Conservation (phyloP, 2,329 filamentous ascomycete species). For the Phyllosticta ampelicida region DNA sequence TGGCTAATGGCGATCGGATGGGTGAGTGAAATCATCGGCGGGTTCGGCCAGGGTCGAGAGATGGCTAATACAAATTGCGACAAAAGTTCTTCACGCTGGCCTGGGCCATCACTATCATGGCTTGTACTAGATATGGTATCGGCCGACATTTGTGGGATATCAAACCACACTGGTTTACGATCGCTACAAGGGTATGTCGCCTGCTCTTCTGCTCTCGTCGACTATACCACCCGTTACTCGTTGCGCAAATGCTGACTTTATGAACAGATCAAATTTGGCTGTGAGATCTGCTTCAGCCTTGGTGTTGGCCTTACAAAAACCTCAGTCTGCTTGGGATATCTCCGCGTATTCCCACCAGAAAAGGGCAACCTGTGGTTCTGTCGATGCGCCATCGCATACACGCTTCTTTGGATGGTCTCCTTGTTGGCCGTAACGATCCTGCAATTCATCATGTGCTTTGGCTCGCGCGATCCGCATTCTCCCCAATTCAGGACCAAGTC, state of each 20-base stretch:
- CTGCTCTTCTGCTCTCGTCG: not conserved
- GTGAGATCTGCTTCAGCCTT: conserved; percentile 14
- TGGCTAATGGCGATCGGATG: conserved; percentile 19
- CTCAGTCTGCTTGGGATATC: conserved; percentile 20
- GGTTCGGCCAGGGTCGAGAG: not conserved
- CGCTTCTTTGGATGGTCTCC: conserved; percentile 13
- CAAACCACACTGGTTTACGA: not conserved
- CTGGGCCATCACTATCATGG: conserved; percentile 18
- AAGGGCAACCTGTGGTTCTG: conserved; percentile 21
- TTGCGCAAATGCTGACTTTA: not conserved
- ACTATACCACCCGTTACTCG: not conserved
- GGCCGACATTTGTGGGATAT: conserved; percentile 19
- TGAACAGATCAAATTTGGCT: conserved; percentile 1
- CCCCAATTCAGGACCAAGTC: conserved; percentile 20
- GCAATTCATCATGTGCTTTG: conserved; percentile 21
- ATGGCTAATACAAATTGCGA: not conserved
- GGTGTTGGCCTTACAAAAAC: conserved; percentile 20
- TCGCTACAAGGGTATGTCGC: conserved; percentile 12
- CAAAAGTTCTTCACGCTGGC: not conserved
- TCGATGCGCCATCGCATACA: not conserved
- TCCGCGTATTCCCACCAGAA: conserved; percentile 19
- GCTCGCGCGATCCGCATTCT: conserved; percentile 17
- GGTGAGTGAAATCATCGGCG: conserved; percentile 10
- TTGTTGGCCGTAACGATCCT: conserved; percentile 16
- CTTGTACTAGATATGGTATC: conserved; percentile 18